A percentile compares a stretch with the other conserved stretches of the same genome.
These are phyloP conservation scores for Rhizopogon vesiculosus DNA, from an alignment of 768 basidiomycete genomes.

Conservation along the genomic window DNA sequence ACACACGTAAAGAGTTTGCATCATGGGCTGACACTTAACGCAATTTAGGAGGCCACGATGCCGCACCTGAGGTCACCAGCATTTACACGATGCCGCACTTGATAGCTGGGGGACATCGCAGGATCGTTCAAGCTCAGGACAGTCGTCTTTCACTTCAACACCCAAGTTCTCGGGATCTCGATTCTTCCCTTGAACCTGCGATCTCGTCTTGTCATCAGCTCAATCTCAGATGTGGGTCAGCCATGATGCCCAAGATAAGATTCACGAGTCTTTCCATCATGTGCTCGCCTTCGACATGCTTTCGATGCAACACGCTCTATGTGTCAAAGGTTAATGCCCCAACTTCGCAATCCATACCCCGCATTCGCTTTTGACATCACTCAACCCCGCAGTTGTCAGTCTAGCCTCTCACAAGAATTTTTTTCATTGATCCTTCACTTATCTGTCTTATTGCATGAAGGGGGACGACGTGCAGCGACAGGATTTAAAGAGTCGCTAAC, in stretches of 20 bases:
- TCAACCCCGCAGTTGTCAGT: not conserved
- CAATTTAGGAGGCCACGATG: not conserved
- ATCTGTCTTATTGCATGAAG: constrained; percentile 4
- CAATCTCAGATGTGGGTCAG: constrained; percentile 13
- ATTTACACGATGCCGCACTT: not conserved
- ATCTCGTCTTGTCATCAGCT: constrained; percentile 9
- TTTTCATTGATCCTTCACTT: not conserved
- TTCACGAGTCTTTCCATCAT: constrained; percentile 15
- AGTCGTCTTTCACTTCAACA: not conserved
- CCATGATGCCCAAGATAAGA: constrained; percentile 15
- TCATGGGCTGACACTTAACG: not conserved
- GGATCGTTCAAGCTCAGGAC: not conserved
- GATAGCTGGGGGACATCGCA: not conserved
- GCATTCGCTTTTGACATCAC: not conserved
- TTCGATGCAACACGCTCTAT: constrained; percentile 7
- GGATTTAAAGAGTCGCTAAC: constrained; percentile 17
- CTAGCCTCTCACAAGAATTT: not conserved
- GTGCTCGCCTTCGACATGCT: constrained; percentile 16
- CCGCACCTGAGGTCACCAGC: not conserved
- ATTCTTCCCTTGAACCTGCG: constrained; percentile 16
- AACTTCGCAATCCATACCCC: constrained; percentile 8
- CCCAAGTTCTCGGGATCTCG: not conserved
- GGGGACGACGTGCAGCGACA: not conserved
- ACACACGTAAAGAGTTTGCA: not conserved
- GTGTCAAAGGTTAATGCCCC: constrained; percentile 7